phyloP scores from a whole-genome alignment of 768 basidiomycete species.

The Boletus sensibilis region DNA sequence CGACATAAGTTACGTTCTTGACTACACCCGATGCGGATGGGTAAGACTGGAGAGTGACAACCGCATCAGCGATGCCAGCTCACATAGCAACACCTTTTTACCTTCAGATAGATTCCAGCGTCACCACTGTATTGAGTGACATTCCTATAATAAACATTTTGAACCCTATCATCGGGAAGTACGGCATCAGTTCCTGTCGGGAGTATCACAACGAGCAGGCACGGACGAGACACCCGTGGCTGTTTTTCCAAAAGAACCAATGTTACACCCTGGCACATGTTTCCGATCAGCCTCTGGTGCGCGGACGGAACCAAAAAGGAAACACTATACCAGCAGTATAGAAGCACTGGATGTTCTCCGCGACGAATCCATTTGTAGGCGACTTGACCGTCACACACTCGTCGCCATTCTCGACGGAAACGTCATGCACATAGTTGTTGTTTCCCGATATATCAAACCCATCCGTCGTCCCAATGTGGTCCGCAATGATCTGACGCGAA shows the following conservation, averaged over 20 bases:
- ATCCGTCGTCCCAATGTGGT: conserved; percentile 11
- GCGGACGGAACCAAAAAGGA: neutral
- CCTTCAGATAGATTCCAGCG: conserved; percentile 11
- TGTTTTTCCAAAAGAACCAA: conserved; percentile 9
- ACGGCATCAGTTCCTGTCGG: neutral
- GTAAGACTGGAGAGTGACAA: conserved; percentile 5
- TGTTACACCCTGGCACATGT: conserved; percentile 11
- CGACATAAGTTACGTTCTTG: conserved; percentile 9
- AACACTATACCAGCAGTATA: conserved; percentile 5
- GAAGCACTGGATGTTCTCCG: conserved; percentile 13
- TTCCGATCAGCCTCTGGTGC: neutral
- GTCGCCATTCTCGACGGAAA: conserved; percentile 33
- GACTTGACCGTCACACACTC: conserved; percentile 37
- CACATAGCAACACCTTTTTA: neutral
- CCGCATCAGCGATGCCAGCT: neutral
- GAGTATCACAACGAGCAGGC: neutral
- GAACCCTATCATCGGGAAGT: neutral
- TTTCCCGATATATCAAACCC: conserved; percentile 27
- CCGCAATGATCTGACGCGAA: conserved; percentile 4
- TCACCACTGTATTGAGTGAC: neutral
- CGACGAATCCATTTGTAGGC: conserved; percentile 23
- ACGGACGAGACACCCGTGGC: conserved; percentile 1
- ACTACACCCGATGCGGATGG: conserved; percentile 9
- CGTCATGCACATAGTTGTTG: conserved; percentile 34
- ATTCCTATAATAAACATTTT: conserved; percentile 11